phyloP scores from a whole-genome alignment of 352 stramenopile species.

The Aphanomyces invadans region DNA sequence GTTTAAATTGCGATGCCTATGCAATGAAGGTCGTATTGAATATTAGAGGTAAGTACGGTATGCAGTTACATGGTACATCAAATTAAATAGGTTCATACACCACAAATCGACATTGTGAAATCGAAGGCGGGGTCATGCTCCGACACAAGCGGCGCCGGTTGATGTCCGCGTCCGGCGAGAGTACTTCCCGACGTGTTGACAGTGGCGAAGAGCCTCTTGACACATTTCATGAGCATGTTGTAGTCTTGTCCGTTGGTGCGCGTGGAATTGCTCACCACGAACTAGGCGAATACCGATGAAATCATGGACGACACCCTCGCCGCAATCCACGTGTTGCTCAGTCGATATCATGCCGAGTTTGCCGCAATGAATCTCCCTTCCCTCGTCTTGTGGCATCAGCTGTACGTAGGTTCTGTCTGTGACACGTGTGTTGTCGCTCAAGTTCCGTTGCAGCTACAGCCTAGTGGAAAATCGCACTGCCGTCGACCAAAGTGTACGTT shows the following conservation, averaged over 20 bases:
- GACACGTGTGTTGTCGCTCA: background rate
- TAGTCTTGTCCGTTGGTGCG: background rate
- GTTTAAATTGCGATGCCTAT: too few species aligned
- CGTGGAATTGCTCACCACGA: background rate
- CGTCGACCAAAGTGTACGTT: slow-evolving; percentile 19
- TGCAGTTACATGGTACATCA: background rate
- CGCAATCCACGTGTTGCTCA: slow-evolving; percentile 13
- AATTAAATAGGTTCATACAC: background rate
- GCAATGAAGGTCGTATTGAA: too few species aligned
- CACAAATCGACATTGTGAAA: too few species aligned
- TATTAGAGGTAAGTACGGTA: too few species aligned
- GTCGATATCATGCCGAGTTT: slow-evolving; percentile 12
- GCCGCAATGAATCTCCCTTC: slow-evolving; percentile 8
- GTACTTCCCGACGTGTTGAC: background rate
- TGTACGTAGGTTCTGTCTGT: slow-evolving; percentile 2
- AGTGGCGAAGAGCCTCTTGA: slow-evolving; percentile 3
- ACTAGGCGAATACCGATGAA: background rate
- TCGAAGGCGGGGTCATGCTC: background rate
- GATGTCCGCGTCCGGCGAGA: background rate
- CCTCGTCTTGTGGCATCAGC: slow-evolving; percentile 13
- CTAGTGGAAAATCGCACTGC: slow-evolving; percentile 15
- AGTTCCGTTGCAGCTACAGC: slow-evolving; percentile 3
- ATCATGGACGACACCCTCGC: slow-evolving; percentile 22
- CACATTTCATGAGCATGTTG: slow-evolving; percentile 3
- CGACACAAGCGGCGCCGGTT: slow-evolving; percentile 1